phyloP scores from a whole-genome alignment of 805 yeast genomes.

The Zygotorulaspora danielsina region DNA sequence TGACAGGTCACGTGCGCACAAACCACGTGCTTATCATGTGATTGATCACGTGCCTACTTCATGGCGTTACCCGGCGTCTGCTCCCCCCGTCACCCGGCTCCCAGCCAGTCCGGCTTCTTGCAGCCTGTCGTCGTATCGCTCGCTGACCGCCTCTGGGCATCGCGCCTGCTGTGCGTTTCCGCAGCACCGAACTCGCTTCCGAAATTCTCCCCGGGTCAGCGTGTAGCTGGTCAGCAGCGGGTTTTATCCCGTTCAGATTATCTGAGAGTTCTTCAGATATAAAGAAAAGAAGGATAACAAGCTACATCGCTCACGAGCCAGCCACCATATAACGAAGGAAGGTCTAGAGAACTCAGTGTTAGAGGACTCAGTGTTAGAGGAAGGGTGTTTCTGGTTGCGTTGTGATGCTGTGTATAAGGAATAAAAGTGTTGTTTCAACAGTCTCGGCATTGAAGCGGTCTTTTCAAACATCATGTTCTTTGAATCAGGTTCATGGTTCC shows the following conservation, averaged over 20 bases:
- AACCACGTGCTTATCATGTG: too few relatives aligned
- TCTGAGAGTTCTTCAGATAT: too few relatives aligned
- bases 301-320: neutral
- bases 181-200: conserved; percentile 3
- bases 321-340: too few relatives aligned
- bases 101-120: too few relatives aligned
- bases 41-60: too few relatives aligned
- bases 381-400: too few relatives aligned
- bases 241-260: neutral
- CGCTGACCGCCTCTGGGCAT: too few relatives aligned
- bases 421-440: conserved; percentile 8
- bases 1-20: neutral
- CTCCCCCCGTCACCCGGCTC: too few relatives aligned
- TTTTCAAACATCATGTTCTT: conserved; percentile 7
- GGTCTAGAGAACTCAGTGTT: neutral
- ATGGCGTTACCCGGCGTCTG: too few relatives aligned
- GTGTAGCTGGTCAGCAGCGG: neutral
- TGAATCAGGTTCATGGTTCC: conserved; percentile 35
- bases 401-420: conserved; percentile 15
- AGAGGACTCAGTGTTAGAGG: neutral
- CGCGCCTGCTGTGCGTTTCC: too few relatives aligned
- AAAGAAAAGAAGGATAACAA: neutral
- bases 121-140: too few relatives aligned
- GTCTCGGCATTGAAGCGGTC: conserved; percentile 8
- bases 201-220: conserved; percentile 1